Evolutionary conservation across 2,329 filamentous ascomycete genomes (phyloP).

Genomic region (Orbilia ellipsospora): DNA sequence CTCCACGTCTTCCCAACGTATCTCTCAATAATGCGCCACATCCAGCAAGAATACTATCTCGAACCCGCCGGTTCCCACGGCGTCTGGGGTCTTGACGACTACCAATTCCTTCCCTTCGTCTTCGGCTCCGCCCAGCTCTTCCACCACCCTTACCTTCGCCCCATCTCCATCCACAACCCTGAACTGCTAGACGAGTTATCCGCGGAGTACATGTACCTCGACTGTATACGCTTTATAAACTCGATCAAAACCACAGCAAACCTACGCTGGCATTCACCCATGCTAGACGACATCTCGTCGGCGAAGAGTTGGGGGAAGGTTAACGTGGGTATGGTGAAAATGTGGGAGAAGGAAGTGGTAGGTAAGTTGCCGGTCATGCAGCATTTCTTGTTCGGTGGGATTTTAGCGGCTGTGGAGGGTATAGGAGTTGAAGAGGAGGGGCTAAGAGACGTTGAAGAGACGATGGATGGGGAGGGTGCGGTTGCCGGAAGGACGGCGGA

Average conservation of each 20-base stretch:
- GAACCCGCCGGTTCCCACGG: constrained; percentile 97
- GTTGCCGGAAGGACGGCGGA: constrained; percentile 62
- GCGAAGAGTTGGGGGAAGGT: constrained; percentile 92
- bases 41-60: constrained; percentile 94
- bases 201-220: constrained; percentile 86
- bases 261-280: constrained; percentile 93
- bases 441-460: constrained; percentile 63
- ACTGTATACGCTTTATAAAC: constrained; percentile 94
- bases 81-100: constrained; percentile 97
- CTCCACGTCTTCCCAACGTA: constrained; percentile 85
- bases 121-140: constrained; percentile 92
- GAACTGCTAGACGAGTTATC: constrained; percentile 87
- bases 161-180: constrained; percentile 84
- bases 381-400: constrained; percentile 91
- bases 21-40: constrained; percentile 82
- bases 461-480: constrained; percentile 60
- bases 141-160: constrained; percentile 83
- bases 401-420: constrained; percentile 81
- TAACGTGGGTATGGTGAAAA: constrained; percentile 92
- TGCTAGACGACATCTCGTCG: constrained; percentile 96
- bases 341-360: constrained; percentile 94
- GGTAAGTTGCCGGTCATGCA: constrained; percentile 98
- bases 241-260: constrained; percentile 95
- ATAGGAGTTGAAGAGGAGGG: constrained; percentile 77
- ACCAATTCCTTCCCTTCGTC: constrained; percentile 95